Conservation (phyloP, 2,329 filamentous ascomycete genomes). For the Nemania sp. region DNA sequence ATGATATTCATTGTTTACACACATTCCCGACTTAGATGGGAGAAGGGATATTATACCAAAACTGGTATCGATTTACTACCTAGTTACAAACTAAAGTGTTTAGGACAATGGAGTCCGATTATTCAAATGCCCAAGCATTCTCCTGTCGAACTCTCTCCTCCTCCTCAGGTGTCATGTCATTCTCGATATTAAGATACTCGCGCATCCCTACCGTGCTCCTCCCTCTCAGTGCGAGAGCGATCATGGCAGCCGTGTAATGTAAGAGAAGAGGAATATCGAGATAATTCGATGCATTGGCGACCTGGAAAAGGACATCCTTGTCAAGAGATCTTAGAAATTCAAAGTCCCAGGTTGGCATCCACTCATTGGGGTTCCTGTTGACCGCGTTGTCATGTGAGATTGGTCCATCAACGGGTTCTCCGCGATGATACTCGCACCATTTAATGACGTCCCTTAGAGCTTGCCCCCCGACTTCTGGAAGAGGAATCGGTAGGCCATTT, state of each 20-base stretch:
- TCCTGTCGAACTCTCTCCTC: background rate
- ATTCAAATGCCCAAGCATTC: background rate
- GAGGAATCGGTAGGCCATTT: background rate
- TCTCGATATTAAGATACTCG: conserved; percentile 1
- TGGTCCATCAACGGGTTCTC: background rate
- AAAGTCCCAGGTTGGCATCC: background rate
- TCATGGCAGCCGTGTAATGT: background rate
- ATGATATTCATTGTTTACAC: too few species aligned
- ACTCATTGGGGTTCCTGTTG: background rate
- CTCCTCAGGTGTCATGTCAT: conserved; percentile 1
- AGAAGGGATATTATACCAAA: too few species aligned
- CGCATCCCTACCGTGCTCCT: conserved; percentile 1
- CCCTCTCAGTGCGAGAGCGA: background rate
- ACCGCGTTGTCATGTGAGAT: background rate
- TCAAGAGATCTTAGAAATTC: background rate
- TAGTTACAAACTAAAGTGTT: background rate
- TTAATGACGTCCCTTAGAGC: conserved; percentile 5
- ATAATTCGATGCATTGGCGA: conserved; percentile 1
- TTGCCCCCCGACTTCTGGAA: conserved; percentile 2
- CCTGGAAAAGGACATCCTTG: background rate
- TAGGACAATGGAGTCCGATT: background rate
- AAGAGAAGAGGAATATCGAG: conserved; percentile 15
- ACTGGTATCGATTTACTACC: background rate
- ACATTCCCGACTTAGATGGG: too few species aligned
- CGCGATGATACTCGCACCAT: conserved; percentile 20